Conservation (phyloP, 2,329 filamentous ascomycete genomes). For the Talaromyces sp. region DNA sequence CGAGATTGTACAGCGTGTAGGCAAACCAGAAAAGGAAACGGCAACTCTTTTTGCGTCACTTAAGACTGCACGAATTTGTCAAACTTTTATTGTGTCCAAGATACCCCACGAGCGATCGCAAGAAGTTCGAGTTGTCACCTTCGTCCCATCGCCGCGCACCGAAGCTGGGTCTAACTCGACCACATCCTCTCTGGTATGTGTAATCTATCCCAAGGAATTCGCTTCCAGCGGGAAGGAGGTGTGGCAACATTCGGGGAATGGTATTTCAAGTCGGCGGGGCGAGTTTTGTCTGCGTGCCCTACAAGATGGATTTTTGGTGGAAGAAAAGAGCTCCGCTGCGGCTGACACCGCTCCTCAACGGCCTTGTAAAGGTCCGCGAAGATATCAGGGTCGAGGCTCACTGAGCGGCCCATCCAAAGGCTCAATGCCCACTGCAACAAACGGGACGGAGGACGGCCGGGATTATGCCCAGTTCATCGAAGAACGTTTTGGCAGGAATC, state of each 20-base stretch:
- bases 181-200: conserved; percentile 65
- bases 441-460: conserved; percentile 47
- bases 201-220: conserved; percentile 69
- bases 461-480: conserved; percentile 85
- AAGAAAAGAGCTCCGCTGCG: conserved; percentile 41
- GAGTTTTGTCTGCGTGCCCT: conserved; percentile 84
- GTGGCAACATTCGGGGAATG: conserved; percentile 96
- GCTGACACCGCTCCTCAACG: conserved; percentile 31
- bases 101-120: conserved; percentile 39
- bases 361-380: conserved; percentile 70
- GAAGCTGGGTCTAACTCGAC: conserved; percentile 60
- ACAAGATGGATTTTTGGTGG: conserved; percentile 66
- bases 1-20: conserved; percentile 66
- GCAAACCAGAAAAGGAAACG: conserved; percentile 56
- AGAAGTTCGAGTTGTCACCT: conserved; percentile 57
- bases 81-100: conserved; percentile 66
- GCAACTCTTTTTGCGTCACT: conserved; percentile 83
- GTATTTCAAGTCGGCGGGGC: conserved; percentile 84
- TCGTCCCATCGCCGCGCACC: conserved; percentile 64
- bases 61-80: conserved; percentile 70
- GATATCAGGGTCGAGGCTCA: conserved; percentile 71
- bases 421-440: conserved; percentile 36
- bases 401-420: conserved; percentile 45
- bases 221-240: conserved; percentile 84
- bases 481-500: conserved; percentile 89